Evolutionary conservation across 768 basidiomycete genomes (phyloP), one percentile per base, ranked within the genome.

Genomic region (Leccinum rimulosum): DNA sequence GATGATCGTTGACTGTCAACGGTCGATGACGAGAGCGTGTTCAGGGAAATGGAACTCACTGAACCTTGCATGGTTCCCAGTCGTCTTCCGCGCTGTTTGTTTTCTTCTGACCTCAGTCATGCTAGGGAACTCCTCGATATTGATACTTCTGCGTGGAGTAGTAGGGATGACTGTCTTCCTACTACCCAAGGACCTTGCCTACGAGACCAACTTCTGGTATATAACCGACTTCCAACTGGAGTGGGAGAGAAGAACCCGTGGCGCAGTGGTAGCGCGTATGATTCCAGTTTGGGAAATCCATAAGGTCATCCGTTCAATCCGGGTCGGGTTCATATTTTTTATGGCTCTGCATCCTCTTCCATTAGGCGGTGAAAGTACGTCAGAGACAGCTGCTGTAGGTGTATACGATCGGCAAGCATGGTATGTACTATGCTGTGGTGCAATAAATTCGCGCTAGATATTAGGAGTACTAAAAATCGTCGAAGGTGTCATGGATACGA

Each of bases 261-360:
- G 72, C 72, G 70, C 74, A 73, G 72, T 73, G 72, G 72, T 73
- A 73, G 73, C 72, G 72, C 72, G 70, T 75, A 67, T 72, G 74
- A 75, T 75, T 75, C 74, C 74, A 75, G 73, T 60, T n/a, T 63
- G 50, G 60, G 48, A 38, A 56, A 8, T 76, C 76, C 75, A 73
- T 70, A 77, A 76, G 75, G 76, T 77, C 76, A 76, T 76, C 76
- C 75, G 75, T 77, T 77, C 76, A 74, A 76, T 70, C 71, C 76
- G 75, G 75, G 76, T 76, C 66, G 74, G 75, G 76, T 73, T 76
- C 73, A 76, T 3, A 55, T 50, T 27, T 47, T 48, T 22, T 22
- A 40, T 40, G 19, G 22, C 22, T 22, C 47, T 48, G 3, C 11
- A 22, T 25, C 25, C 47, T 14, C 19, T 47, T 47, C 45, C 22